phyloP scores from a whole-genome alignment of 768 basidiomycete species.

The Leccinum boreale region DNA sequence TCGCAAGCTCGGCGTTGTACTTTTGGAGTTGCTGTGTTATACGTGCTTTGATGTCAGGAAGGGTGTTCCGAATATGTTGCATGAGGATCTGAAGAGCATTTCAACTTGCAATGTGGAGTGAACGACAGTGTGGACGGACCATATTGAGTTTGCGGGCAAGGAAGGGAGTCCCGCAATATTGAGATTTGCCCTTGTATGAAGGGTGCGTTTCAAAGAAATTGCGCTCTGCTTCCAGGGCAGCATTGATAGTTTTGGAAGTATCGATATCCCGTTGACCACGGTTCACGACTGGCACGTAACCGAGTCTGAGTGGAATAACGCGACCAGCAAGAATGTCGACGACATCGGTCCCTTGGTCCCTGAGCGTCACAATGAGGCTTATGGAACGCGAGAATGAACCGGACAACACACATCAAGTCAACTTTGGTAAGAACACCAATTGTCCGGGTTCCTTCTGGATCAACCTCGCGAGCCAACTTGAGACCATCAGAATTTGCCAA shows the following conservation, averaged over 20 bases:
- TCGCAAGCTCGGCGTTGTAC: conserved; percentile 76
- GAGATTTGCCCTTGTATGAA: conserved; percentile 90
- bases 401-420: conserved; percentile 82
- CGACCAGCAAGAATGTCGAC: conserved; percentile 98
- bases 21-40: conserved; percentile 90
- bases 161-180: conserved; percentile 97
- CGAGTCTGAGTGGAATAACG: conserved; percentile 91
- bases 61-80: conserved; percentile 96
- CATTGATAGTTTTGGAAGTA: conserved; percentile 73
- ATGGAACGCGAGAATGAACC: neutral
- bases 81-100: conserved; percentile 74
- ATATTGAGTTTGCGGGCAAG: conserved; percentile 93
- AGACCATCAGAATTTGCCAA: conserved; percentile 98
- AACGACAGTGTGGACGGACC: conserved; percentile 42
- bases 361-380: conserved; percentile 31
- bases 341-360: conserved; percentile 97
- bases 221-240: conserved; percentile 85
- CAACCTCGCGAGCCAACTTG: conserved; percentile 94
- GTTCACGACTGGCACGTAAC: conserved; percentile 98
- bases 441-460: conserved; percentile 94
- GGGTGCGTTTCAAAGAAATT: conserved; percentile 93
- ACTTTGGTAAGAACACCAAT: conserved; percentile 99
- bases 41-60: conserved; percentile 98
- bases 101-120: neutral
- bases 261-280: conserved; percentile 98